Evolutionary conservation across 176 grass and related monocot genomes (phyloP), one percentile per base, ranked within the genome.

Genomic region (Hsuehochloa calcarea): DNA sequence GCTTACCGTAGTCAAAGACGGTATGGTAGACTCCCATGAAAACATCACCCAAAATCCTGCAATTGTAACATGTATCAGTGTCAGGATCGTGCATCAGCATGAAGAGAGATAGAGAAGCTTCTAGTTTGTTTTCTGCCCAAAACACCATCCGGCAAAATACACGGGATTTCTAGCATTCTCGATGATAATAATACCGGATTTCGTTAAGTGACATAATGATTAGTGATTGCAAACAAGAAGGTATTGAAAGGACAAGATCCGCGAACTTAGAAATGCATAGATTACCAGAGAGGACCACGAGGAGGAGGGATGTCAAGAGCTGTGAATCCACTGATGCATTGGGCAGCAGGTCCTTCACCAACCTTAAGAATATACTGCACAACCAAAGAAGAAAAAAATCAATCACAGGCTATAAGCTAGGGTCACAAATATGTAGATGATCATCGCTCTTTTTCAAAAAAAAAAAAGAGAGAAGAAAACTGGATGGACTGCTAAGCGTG

Each of bases 21-120:
- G 96, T 98, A 50, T 95, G 96, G 81, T 98, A 95, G 26, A 43
- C 88, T 85, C 96, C 96, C 96, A 98, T 98, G 80, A 98, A 98
- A 37, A 98, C 92, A 62, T 98, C 96, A 35, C 96, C 96, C 91
- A 98, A 72, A n/a, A 98, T 98, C 96, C 96, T 98, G 91, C n/a
- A 84, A 14, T 76, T 68, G 39, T 20, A 80, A 71, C 10, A 17
- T 54, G 15, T 3, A 14, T 85, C 65, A 75, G 73, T 10, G 9
- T 51, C 26, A 12, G 11, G 15, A 46, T 11, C 31, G 3, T 34
- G 31, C 31, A 34, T 34, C 31, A 65, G 14, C 16, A 15, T 10
- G 6, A 29, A 26, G 6, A 17, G 0, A 65, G 51, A 6, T 10
- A 71, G 6, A 9, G 5, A 6, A 71, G 34, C 17, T 26, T 16